phyloP scores from a whole-genome alignment of 2,329 filamentous ascomycete genomes.

The Xylariaceae sp. region DNA sequence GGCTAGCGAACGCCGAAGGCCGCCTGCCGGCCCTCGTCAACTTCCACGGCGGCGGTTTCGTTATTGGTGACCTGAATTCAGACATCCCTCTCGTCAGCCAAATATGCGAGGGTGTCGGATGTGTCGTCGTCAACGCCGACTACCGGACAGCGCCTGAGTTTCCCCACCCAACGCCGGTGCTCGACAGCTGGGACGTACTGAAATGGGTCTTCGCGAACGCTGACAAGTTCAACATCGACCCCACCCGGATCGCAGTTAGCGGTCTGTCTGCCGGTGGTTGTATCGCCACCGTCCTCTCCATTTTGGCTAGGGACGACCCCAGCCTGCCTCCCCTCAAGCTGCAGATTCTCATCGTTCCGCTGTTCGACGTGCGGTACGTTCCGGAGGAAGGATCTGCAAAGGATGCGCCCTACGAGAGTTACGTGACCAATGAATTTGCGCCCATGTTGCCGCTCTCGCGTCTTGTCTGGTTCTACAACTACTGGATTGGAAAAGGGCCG shows the following conservation, averaged over 20 bases:
- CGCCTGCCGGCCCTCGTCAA: constrained; percentile 47
- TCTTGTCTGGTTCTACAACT: constrained; percentile 37
- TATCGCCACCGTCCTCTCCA: constrained; percentile 27
- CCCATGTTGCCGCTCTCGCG: constrained; percentile 35
- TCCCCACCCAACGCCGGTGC: constrained; percentile 44
- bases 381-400: constrained; percentile 30
- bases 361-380: constrained; percentile 35
- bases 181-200: constrained; percentile 47
- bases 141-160: constrained; percentile 50
- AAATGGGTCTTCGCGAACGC: constrained; percentile 38
- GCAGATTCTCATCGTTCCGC: constrained; percentile 36
- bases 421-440: constrained; percentile 32
- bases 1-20: constrained; percentile 23
- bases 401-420: constrained; percentile 33
- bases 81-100: constrained; percentile 48
- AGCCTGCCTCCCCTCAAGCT: constrained; percentile 30
- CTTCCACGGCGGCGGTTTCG: constrained; percentile 49
- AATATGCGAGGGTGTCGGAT: constrained; percentile 41
- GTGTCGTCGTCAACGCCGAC: constrained; percentile 47
- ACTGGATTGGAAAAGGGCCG: constrained; percentile 36
- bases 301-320: constrained; percentile 28
- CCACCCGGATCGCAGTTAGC: constrained; percentile 24
- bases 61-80: constrained; percentile 46
- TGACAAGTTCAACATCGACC: constrained; percentile 27
- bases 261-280: constrained; percentile 31